phyloP scores from a whole-genome alignment of 371 early-diverging fungal genomes.

The Lichtheimia ornata region DNA sequence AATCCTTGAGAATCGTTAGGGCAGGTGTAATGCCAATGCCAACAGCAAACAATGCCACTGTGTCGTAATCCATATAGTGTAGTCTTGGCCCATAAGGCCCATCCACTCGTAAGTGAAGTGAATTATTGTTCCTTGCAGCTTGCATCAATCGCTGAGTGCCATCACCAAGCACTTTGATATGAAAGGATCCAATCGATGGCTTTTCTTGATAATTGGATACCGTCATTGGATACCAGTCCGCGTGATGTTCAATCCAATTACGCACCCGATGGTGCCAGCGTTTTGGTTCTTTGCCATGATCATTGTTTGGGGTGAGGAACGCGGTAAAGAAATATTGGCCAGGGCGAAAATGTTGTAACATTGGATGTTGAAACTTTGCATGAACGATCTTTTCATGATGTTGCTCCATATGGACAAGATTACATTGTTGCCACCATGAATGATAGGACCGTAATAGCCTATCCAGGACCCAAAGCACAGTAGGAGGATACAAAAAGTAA shows the following conservation, averaged over 20 bases:
- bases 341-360: conserved; percentile 25
- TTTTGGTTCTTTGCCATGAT: neutral
- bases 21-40: conserved; percentile 51
- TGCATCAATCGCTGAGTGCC: conserved; percentile 22
- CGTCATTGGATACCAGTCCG: conserved; percentile 48
- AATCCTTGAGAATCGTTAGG: conserved; percentile 38
- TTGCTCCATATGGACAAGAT: conserved; percentile 22
- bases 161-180: conserved; percentile 44
- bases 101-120: conserved; percentile 32
- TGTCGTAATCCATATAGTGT: conserved; percentile 36
- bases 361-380: conserved; percentile 32
- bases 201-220: conserved; percentile 20
- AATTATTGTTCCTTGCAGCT: conserved; percentile 12
- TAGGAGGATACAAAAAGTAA: conserved; percentile 36
- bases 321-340: conserved; percentile 47
- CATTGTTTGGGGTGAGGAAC: conserved; percentile 8
- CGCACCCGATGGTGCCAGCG: neutral
- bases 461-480: conserved; percentile 35
- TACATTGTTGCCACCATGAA: conserved; percentile 27
- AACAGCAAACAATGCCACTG: conserved; percentile 30
- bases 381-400: conserved; percentile 28
- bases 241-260: conserved; percentile 16
- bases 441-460: conserved; percentile 38
- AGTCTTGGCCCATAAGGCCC: conserved; percentile 44
- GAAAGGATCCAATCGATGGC: conserved; percentile 38